Base-by-base conservation (phyloP, 2,329 filamentous ascomycete species). In the Neonectria magnoliae region DNA sequence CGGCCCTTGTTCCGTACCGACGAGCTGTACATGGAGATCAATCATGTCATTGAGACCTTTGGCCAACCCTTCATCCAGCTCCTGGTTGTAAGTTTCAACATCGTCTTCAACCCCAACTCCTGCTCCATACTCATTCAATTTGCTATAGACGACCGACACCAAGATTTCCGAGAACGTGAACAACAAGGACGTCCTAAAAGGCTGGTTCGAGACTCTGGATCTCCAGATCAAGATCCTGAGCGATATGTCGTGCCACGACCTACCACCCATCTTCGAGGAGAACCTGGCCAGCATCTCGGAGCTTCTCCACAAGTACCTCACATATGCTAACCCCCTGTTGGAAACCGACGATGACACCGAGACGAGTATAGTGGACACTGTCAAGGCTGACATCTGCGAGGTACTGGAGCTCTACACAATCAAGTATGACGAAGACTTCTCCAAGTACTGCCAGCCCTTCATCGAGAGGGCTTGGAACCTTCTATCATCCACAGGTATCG, bases 351-450 rank as follows among this genome's bases (percentile, higher is more conserved):
- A 98, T 72, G 96, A 98, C n/a, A 85, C 90, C 16, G 96, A 98
- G 79, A 88, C 93, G 14, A 93, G 94, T 25, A 87, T 91, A 29
- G 80, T 97, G 63, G 96, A 99, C 76, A 92, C 88, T 70, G 92
- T 96, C 68, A 97, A 96, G 81, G 93, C 95, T 33, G 94, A 94
- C 66, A 98, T 98, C 57, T 98, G 97, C 79, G 93, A 98, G 75
- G 91, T 89, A 3, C 82, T 99, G 73, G 92, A 95, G 71, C 87
- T 99, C 2, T 98, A 96, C 79, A 92, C 94, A 18, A 90, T 93
- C 77, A 99, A 98, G 81, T 99, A 94, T 78, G 93, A 98, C 76
- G 96, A 99, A 72, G 96, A 93, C 57, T 98, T 99, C 78, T 91
- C 91, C 58, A 82, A 87, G 48, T 90, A 94, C 73, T 89, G 96